A percentile compares a stretch with the other conserved stretches of the same genome.
These are phyloP conservation scores for Sphagnum fallax DNA, from an alignment of 228 moss, liverwort and hornwort species.

Conservation along the genomic window DNA sequence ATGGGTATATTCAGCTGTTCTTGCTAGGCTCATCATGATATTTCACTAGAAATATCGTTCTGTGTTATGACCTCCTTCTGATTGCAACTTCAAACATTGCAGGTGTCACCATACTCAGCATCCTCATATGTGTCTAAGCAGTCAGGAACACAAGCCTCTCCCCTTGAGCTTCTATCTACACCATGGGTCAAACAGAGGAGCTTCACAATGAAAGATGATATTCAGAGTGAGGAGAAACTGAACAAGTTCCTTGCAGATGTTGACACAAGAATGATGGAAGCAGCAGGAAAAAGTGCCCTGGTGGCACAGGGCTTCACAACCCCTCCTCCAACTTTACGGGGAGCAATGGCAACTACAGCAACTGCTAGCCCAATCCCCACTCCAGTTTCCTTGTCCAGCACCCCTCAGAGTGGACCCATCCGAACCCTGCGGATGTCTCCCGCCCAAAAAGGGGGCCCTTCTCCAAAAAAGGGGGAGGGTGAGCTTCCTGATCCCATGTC, in stretches of 20 bases:
- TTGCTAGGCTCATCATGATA: too few relatives aligned
- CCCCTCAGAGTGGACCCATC: conserved; percentile 60
- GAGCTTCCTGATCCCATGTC: conserved; percentile 90
- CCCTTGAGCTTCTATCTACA: conserved; percentile 32
- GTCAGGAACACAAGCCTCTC: conserved; percentile 29
- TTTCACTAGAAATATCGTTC: too few relatives aligned
- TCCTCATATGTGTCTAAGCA: conserved; percentile 33
- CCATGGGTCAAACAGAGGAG: conserved; percentile 66
- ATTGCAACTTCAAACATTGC: conserved; percentile 6
- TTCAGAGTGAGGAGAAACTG: conserved; percentile 75
- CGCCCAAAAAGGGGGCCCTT: conserved; percentile 65
- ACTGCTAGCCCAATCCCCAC: conserved; percentile 38
- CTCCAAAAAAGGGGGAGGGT: conserved; percentile 87
- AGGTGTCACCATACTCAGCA: conserved; percentile 54
- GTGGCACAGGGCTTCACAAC: conserved; percentile 46
- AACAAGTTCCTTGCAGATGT: conserved; percentile 73
- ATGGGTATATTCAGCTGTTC: too few relatives aligned
- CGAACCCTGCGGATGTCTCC: conserved; percentile 83
- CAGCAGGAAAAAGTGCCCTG: conserved; percentile 25
- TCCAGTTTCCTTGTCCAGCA: conserved; percentile 46
- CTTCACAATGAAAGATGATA: conserved; percentile 69
- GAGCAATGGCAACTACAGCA: conserved; percentile 29
- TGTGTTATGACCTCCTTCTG: not conserved
- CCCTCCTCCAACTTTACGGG: conserved; percentile 65
- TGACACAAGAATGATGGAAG: conserved; percentile 65